Evolutionary conservation across 306 rosid genomes (phyloP), one percentile per base, ranked within the genome.

Genomic region (Medicago ruthenica): DNA sequence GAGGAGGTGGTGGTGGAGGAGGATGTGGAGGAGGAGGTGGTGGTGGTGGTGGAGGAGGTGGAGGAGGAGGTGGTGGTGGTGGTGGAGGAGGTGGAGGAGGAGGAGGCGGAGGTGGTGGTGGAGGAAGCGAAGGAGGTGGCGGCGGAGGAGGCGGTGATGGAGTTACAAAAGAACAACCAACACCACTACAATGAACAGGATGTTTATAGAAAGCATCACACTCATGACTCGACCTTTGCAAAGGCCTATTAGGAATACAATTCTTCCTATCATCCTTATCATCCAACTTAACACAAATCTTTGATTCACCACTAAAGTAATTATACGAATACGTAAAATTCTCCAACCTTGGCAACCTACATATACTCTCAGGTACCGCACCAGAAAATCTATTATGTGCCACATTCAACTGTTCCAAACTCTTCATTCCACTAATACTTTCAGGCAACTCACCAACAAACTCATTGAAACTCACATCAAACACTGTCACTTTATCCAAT

Each of bases 281-380:
- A 16, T 31, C 74, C 84, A 94, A 60, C 79, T 86, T 88, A 4
- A 85, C 76, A 73, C 98, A 91, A 17, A 9, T 4, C 13, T 78
- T 55, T 4, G 96, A 79, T 55, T 94, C 92, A 9, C 54, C 57
- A 44, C 88, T 86, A 79, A 94, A 87, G 73, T 83, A 94, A 67
- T 94, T 94, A n/a, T 68, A 59, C 0, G 96, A 91, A 73, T 83
- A 92, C 2, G 94, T 90, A 37, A 94, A 94, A 27, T 90, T 91
- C 81, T 92, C 85, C 87, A 94, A 71, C 81, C 83, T 88, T 1
- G 89, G 89, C 88, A 94, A 78, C 37, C 31, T 53, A 68, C 98
- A 94, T 0, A 92, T 16, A 67, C 86, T 79, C 40, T 76, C 87
- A 0, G 97, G 97, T 83, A 94, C 75, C 0, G 39, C 55, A 1